Evolutionary conservation across 345 rosid species (phyloP).

Genomic region (Eucalyptus pauciflora): DNA sequence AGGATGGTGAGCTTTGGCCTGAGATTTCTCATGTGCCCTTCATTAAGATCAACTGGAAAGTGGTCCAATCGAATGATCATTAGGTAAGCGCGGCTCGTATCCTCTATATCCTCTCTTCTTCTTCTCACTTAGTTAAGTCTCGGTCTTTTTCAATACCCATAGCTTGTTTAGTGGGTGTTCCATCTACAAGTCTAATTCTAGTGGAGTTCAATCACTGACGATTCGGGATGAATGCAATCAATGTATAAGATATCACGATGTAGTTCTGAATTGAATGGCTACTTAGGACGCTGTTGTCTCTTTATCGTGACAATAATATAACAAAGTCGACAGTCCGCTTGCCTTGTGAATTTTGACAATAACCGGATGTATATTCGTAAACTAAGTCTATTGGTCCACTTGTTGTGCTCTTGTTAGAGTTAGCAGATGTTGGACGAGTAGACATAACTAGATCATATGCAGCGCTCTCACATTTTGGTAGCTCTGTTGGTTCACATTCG

Average conservation of each 20-base stretch:
- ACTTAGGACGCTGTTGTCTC: background rate
- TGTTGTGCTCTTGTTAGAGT: background rate
- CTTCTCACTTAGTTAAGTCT: background rate
- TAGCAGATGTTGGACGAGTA: background rate
- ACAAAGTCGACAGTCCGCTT: background rate
- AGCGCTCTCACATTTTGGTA: background rate
- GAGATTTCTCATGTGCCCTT: background rate
- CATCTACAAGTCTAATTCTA: background rate
- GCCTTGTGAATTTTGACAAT: background rate
- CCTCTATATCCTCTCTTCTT: background rate
- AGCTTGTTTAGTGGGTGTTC: background rate
- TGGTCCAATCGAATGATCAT: background rate
- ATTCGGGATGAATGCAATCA: background rate
- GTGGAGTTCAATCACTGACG: background rate
- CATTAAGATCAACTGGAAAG: background rate
- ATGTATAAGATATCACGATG: background rate
- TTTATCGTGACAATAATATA: background rate
- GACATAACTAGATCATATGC: background rate
- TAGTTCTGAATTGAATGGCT: background rate
- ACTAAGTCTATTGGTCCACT: background rate
- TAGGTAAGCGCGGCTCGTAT: background rate
- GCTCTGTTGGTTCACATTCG: background rate
- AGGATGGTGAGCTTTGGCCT: background rate
- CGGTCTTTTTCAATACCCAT: background rate
- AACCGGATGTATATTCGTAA: background rate